Evolutionary conservation across 2,329 filamentous ascomycete species (phyloP).

Genomic region (Fusarium napiforme): DNA sequence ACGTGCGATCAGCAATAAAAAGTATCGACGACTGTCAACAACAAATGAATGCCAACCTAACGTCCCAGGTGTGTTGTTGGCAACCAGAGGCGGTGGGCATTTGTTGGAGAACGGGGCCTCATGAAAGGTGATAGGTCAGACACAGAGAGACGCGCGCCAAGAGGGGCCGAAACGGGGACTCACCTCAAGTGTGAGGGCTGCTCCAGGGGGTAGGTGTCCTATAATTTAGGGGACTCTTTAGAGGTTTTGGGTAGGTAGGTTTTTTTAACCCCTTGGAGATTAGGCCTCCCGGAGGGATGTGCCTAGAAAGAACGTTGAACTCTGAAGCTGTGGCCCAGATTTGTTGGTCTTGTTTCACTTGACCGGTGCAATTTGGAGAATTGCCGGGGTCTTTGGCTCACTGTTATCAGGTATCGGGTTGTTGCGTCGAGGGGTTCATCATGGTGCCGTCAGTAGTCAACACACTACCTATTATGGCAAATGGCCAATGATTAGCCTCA

Average conservation of each 20-base stretch:
- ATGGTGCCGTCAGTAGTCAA: slow-evolving; percentile 21
- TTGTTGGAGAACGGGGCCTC: slow-evolving; percentile 11
- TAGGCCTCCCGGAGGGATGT: slow-evolving; percentile 2
- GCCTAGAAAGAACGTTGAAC: background rate
- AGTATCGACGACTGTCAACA: slow-evolving; percentile 29
- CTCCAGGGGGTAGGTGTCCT: slow-evolving; percentile 16
- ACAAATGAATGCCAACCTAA: slow-evolving; percentile 30
- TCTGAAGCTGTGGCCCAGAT: background rate
- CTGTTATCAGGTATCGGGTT: background rate
- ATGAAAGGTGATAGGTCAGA: slow-evolving; percentile 40
- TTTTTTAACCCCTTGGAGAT: slow-evolving; percentile 10
- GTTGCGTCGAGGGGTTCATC: slow-evolving; percentile 21
- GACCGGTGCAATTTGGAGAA: slow-evolving; percentile 22
- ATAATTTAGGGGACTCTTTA: slow-evolving; percentile 31
- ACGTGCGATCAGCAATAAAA: slow-evolving; percentile 39
- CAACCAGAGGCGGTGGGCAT: slow-evolving; percentile 42
- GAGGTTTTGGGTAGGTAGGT: background rate
- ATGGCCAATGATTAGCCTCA: slow-evolving; percentile 2
- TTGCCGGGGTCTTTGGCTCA: background rate
- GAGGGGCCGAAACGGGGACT: slow-evolving; percentile 30
- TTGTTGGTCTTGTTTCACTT: slow-evolving; percentile 6
- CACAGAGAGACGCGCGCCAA: slow-evolving; percentile 27
- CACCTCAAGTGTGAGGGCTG: slow-evolving; percentile 6
- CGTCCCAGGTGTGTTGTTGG: slow-evolving; percentile 19
- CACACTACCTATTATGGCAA: slow-evolving; percentile 28